phyloP scores from a whole-genome alignment of 345 rosid species.

The Aegle marmelos region DNA sequence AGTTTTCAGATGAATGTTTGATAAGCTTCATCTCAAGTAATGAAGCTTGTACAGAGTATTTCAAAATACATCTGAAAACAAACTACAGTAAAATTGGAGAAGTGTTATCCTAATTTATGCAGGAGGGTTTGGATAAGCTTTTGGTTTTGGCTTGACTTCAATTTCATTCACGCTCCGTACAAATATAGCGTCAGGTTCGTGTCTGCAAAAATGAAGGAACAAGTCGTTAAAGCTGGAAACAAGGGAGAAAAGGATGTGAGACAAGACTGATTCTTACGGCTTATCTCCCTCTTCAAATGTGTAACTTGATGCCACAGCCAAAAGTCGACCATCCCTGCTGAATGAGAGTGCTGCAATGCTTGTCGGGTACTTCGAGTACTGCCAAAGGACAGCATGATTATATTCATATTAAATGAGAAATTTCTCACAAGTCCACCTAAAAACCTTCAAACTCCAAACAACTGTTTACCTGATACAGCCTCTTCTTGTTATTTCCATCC shows the following conservation, averaged over 20 bases:
- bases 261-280: constrained; percentile 45
- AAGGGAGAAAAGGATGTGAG: neutral
- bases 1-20: neutral
- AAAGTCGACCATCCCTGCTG: constrained; percentile 90
- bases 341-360: constrained; percentile 92
- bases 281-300: constrained; percentile 97
- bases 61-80: neutral
- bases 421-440: neutral
- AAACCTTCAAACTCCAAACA: neutral
- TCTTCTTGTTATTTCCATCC: constrained; percentile 99
- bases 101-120: constrained; percentile 27
- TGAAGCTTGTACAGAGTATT: constrained; percentile 5
- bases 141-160: constrained; percentile 98
- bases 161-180: constrained; percentile 84
- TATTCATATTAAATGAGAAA: neutral
- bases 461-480: constrained; percentile 81
- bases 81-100: neutral
- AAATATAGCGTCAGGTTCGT: constrained; percentile 86
- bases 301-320: constrained; percentile 98
- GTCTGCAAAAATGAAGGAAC: constrained; percentile 49
- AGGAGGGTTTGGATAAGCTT: constrained; percentile 72
- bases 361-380: constrained; percentile 93
- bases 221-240: constrained; percentile 1
- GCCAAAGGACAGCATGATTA: constrained; percentile 22
- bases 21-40: constrained; percentile 3